These are phyloP conservation scores for Myriosclerotinia scirpicola DNA, from an alignment of 2,329 filamentous ascomycete species.

Conservation along the genomic window DNA sequence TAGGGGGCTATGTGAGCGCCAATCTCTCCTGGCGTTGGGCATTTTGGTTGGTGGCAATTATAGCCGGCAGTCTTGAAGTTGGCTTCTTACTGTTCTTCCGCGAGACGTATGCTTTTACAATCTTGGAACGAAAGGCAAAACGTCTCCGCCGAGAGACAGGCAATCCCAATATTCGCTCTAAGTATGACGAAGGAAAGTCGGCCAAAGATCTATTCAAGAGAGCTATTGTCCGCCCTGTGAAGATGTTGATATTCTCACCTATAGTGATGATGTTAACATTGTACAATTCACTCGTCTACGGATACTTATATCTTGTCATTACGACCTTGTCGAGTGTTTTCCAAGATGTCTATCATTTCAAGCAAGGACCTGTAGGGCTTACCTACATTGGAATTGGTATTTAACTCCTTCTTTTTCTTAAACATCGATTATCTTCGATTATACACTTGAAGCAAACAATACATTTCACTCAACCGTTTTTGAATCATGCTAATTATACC, in stretches of 20 bases:
- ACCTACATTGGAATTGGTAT: not conserved
- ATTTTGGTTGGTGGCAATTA: conserved; percentile 50
- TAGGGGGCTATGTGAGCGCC: conserved; percentile 41
- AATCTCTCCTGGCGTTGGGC: conserved; percentile 43
- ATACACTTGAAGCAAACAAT: no score
- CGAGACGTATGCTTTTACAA: conserved; percentile 50
- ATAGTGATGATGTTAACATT: not conserved
- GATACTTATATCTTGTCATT: conserved; percentile 1
- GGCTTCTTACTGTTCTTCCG: conserved; percentile 44
- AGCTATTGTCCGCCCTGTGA: not conserved
- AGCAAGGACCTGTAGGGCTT: not conserved
- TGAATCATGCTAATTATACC: no score
- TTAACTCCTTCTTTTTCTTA: no score
- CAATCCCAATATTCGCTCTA: conserved; percentile 51
- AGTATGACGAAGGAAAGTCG: conserved; percentile 39
- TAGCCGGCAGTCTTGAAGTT: conserved; percentile 28
- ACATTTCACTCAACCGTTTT: no score
- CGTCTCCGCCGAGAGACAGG: conserved; percentile 50
- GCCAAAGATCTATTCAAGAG: conserved; percentile 35
- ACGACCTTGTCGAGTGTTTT: not conserved
- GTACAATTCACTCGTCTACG: not conserved
- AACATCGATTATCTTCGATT: no score
- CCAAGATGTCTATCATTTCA: not conserved
- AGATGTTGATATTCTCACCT: not conserved
- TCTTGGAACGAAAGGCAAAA: conserved; percentile 46